phyloP scores from a whole-genome alignment of 2,329 filamentous ascomycete species.

The Cytospora paraplurivora region DNA sequence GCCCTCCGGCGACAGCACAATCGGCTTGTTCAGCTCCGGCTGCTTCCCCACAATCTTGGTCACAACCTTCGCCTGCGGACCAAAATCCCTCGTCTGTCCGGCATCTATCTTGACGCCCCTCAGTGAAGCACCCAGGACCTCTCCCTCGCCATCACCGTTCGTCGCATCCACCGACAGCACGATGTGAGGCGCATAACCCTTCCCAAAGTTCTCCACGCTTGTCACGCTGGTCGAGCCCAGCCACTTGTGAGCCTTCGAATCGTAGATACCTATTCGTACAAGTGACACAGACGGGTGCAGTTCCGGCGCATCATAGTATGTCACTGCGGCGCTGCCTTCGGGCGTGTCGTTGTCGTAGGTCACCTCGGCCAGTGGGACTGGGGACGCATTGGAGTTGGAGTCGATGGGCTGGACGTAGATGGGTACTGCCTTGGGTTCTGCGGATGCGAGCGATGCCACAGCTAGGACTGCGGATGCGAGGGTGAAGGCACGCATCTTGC shows the following conservation, averaged over 20 bases:
- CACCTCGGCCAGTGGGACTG: slow-evolving; percentile 57
- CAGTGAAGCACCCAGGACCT: slow-evolving; percentile 52
- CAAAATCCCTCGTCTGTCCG: slow-evolving; percentile 66
- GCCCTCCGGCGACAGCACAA: slow-evolving; percentile 63
- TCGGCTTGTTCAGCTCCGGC: slow-evolving; percentile 64
- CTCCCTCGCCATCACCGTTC: slow-evolving; percentile 37
- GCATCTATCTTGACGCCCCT: slow-evolving; percentile 64
- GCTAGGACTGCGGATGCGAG: slow-evolving; percentile 39
- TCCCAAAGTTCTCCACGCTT: slow-evolving; percentile 58
- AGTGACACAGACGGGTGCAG: slow-evolving; percentile 49
- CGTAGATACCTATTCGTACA: slow-evolving; percentile 61
- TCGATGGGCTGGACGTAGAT: slow-evolving; percentile 58
- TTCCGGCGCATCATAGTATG: slow-evolving; percentile 60
- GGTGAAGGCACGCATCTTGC: slow-evolving; percentile 29
- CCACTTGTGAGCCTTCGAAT: slow-evolving; percentile 51
- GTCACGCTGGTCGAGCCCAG: slow-evolving; percentile 57
- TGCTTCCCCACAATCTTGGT: slow-evolving; percentile 52
- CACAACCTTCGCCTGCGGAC: slow-evolving; percentile 58
- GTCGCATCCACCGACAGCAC: slow-evolving; percentile 52
- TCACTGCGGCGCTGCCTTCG: slow-evolving; percentile 48
- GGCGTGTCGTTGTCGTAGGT: slow-evolving; percentile 50
- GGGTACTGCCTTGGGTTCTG: slow-evolving; percentile 48
- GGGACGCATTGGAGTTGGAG: slow-evolving; percentile 36
- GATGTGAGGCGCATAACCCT: slow-evolving; percentile 62
- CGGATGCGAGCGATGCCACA: slow-evolving; percentile 44